These are phyloP conservation scores for Trematosphaeria pertusa DNA, from an alignment of 2,329 filamentous ascomycete genomes.

Conservation along the genomic window DNA sequence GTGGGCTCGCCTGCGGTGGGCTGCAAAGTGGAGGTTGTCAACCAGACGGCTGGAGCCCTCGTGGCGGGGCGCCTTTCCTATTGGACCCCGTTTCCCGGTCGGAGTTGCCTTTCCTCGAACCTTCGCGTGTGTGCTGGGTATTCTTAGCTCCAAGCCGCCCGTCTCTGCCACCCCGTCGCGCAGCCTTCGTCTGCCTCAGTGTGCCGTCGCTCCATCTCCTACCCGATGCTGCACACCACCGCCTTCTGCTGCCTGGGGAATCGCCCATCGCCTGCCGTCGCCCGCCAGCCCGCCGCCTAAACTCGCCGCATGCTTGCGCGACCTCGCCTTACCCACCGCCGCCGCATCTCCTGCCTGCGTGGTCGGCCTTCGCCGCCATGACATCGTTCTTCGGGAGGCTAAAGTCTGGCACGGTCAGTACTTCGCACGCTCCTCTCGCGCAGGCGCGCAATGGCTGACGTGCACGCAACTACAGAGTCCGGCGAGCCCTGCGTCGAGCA, in stretches of 20 bases:
- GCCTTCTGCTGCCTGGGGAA: background rate
- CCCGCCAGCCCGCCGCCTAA: conserved; percentile 14
- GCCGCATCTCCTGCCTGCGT: conserved; percentile 19
- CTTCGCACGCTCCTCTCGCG: conserved; percentile 9
- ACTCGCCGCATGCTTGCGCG: conserved; percentile 22
- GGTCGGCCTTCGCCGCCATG: conserved; percentile 46
- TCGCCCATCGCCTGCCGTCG: conserved; percentile 5
- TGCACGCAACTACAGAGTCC: conserved; percentile 50
- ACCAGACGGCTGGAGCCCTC: background rate
- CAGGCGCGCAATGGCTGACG: conserved; percentile 27
- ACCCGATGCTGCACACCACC: conserved; percentile 4
- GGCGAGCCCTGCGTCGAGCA: conserved; percentile 54
- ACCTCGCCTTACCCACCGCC: conserved; percentile 17
- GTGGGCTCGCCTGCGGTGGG: no score
- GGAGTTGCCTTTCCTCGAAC: conserved; percentile 16
- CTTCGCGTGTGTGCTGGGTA: conserved; percentile 4
- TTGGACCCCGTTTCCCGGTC: conserved; percentile 13
- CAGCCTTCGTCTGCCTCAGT: conserved; percentile 2
- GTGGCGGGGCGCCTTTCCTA: background rate
- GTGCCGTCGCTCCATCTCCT: conserved; percentile 8
- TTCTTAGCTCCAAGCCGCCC: conserved; percentile 11
- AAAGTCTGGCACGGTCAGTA: conserved; percentile 57
- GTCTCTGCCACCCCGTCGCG: background rate
- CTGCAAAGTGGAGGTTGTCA: background rate
- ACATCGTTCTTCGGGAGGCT: conserved; percentile 62